phyloP scores from a whole-genome alignment of 768 basidiomycete species.

The Floccularia luteovirens region DNA sequence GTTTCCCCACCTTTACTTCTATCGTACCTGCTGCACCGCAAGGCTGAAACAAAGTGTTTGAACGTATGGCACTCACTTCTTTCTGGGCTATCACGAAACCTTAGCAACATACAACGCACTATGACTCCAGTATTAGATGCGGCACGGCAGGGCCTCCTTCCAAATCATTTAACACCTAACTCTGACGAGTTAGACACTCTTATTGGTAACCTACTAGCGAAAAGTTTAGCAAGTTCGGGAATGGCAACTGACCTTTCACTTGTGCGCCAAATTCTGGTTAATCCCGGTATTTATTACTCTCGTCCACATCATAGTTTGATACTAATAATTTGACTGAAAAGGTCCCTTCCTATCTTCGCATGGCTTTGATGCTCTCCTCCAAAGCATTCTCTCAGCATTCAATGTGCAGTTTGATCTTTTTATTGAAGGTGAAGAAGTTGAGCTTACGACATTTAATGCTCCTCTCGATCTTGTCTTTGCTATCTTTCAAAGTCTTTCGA shows the following conservation, averaged over 20 bases:
- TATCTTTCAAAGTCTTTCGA: constrained; percentile 12
- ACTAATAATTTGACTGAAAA: constrained; percentile 6
- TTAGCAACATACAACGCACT: constrained; percentile 16
- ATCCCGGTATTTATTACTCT: constrained; percentile 27
- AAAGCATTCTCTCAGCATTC: constrained; percentile 26
- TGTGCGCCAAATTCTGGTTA: constrained; percentile 28
- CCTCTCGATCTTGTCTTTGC: constrained; percentile 24
- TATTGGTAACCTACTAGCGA: constrained; percentile 28
- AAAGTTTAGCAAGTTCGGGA: constrained; percentile 19
- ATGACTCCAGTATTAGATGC: constrained; percentile 35
- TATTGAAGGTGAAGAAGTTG: constrained; percentile 17
- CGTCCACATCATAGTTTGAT: neutral
- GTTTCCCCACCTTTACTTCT: constrained; percentile 37
- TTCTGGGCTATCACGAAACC: constrained; percentile 25
- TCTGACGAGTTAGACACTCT: constrained; percentile 36
- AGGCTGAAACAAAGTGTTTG: constrained; percentile 19
- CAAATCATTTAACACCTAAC: constrained; percentile 35
- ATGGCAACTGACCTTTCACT: constrained; percentile 20
- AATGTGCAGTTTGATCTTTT: constrained; percentile 21
- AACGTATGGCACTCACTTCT: constrained; percentile 45
- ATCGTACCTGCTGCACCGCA: constrained; percentile 42
- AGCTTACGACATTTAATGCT: constrained; percentile 14
- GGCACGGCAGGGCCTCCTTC: constrained; percentile 27
- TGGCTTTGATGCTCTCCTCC: constrained; percentile 24
- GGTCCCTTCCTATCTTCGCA: constrained; percentile 25